Evolutionary conservation across 1,284 basidiomycete genomes (phyloP), one percentile per base, ranked within the genome.

Genomic region (Prillingera fragicola): DNA sequence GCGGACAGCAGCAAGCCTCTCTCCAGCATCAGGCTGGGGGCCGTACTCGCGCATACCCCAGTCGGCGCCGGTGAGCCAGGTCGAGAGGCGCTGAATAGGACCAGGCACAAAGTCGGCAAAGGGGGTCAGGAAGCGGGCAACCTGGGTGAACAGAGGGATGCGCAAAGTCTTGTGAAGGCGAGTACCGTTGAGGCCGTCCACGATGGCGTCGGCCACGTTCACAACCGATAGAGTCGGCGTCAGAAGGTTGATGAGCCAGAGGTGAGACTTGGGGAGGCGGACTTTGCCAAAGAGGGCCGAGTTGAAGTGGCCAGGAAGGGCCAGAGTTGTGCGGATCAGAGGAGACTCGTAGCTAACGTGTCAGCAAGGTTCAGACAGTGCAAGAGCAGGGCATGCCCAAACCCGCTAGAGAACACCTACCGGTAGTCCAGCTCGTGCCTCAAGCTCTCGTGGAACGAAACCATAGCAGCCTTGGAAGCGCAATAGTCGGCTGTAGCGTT

Each of bases 381-480:
- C 44, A 3, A 45, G 38, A 12, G 7, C 15, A 38, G 8, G 9
- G 22, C 15, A 17, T 18, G 21, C 28, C 8, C 17, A 12, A 5
- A 7, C 5, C 2, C 5, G 4, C 17, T 4, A 5, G 8, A 6
- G 41, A 33, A 14, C 25, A 56, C 61, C 24, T 59, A 84, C 80
- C 78, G 71, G 39, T 82, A 80, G 60, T 91, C 84, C 14, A 94
- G 78, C 65, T 95, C 90, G 56, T 82, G 84, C 32, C 87, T 79
- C 41, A 95, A 75, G 7, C 84, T 83, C 54, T 87, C 83, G 54
- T 90, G 80, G 33, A 94, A 69, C 22, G 79, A 79, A 17, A 85
- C 74, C 17, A 85, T 61, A 8, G 88, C 89, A 8, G 87, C 86
- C 71, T 94, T 95, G 23, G 87, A 87, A 5, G 87, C 87, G 63